Base-by-base conservation (phyloP, 352 stramenopile species). In the Aphanomyces invadans region DNA sequence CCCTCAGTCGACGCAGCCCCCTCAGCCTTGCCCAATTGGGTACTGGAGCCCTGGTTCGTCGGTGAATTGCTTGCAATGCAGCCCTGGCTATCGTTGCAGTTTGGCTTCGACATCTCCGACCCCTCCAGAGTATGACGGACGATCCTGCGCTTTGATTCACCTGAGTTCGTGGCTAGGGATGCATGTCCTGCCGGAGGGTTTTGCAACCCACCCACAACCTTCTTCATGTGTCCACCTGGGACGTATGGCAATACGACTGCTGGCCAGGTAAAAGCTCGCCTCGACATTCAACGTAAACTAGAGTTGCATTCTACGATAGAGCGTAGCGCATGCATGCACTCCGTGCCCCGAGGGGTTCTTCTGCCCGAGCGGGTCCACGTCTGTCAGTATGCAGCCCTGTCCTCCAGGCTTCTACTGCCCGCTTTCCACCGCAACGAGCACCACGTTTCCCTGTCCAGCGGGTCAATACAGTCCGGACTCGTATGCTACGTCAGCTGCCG, bases 111-210 rank as follows among this genome's bases (percentile, higher is more conserved):
- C 74, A 26, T 81, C 66, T 21, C 78, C 91, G 31, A 93, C 87
- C n/a, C 88, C 90, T 32, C 74, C 73, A 12, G 68, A 86, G 55
- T 64, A 64, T 1, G 21, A 25, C 2, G 4, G 9, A 62, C n/a
- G 7, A 28, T 25, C 25, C 26, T 60, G 12, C 10, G 42, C 51
- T 11, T 54, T 36, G 21, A 26, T 60, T 21, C 19, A n/a, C 19
- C 49, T 52, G n/a, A 64, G 2, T 52, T 17, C 21, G n/a, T 38
- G 7, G 15, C 2, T 44, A 74, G 71, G 51, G 87, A 89, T 49
- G 87, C 88, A n/a, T 97, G 89, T 56, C 83, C 84, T 0, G 89
- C 95, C 70, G 89, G 89, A 2, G 86, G 84, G 5, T 96, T 95
- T 52, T 96, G 88, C 68, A 95, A 94, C 62, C 87, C 88, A 21